These are phyloP conservation scores for Fusarium burgessii DNA, from an alignment of 2,329 filamentous ascomycete genomes.

Conservation along the genomic window DNA sequence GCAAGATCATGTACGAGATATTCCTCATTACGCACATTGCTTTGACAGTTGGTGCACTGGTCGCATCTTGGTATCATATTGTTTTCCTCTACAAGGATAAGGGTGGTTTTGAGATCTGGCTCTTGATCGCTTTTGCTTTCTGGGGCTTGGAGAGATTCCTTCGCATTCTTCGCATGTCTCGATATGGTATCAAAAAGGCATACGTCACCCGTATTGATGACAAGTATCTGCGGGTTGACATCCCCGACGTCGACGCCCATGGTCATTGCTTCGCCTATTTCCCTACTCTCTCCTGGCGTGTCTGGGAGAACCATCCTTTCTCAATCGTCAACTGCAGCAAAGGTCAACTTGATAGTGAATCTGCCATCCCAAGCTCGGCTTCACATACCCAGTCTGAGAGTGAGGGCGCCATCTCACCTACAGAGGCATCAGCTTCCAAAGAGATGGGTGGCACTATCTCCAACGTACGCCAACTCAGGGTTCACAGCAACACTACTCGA, in stretches of 20 bases:
- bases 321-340: slow-evolving; percentile 44
- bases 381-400: slow-evolving; percentile 27
- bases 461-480: not conserved
- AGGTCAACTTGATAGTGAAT: not conserved
- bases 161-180: slow-evolving; percentile 37
- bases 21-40: slow-evolving; percentile 60
- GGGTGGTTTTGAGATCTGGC: slow-evolving; percentile 57
- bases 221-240: slow-evolving; percentile 48
- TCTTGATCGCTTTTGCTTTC: slow-evolving; percentile 46
- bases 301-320: slow-evolving; percentile 52
- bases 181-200: slow-evolving; percentile 45
- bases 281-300: slow-evolving; percentile 48
- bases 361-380: not conserved
- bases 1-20: slow-evolving; percentile 55
- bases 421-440: slow-evolving; percentile 12
- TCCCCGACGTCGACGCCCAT: slow-evolving; percentile 41
- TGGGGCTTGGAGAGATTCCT: slow-evolving; percentile 49
- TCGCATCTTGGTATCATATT: slow-evolving; percentile 59
- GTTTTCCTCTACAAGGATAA: slow-evolving; percentile 49
- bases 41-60: slow-evolving; percentile 55
- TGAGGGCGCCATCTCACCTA: not conserved
- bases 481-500: not conserved
- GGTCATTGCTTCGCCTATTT: slow-evolving; percentile 51
- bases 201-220: slow-evolving; percentile 47
- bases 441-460: slow-evolving; percentile 19